Conservation (phyloP, 257 asterid species). For the Parsonsia alboflavescens region DNA sequence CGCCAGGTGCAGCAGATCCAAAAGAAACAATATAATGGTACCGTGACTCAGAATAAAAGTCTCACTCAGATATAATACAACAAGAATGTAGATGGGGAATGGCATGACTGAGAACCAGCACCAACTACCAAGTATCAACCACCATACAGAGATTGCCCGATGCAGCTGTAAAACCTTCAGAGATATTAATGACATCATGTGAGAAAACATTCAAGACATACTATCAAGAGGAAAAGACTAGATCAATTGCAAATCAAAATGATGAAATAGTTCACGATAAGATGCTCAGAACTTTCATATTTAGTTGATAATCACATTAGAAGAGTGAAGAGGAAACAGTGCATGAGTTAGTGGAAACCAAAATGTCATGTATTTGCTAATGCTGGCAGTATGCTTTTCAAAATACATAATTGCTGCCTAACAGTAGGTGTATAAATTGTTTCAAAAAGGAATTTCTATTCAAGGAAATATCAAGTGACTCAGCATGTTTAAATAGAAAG, state of each 20-base stretch:
- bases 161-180: constrained; percentile 10
- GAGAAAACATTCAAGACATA: constrained; percentile 1
- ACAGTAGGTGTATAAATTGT: not conserved
- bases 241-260: not conserved
- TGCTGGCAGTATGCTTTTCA: not conserved
- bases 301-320: not conserved
- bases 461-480: not conserved
- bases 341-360: not conserved
- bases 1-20: not conserved
- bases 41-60: not conserved
- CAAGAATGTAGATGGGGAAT: not conserved
- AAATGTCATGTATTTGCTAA: not conserved
- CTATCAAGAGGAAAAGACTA: not conserved
- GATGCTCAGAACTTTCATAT: not conserved
- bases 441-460: not conserved
- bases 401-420: not conserved
- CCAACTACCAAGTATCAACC: not conserved
- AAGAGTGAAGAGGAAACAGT: not conserved
- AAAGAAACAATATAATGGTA: not conserved
- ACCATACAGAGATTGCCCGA: not conserved
- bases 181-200: not conserved
- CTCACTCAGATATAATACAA: not conserved
- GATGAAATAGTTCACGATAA: not conserved
- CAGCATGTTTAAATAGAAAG: not conserved
- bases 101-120: not conserved